Evolutionary conservation across 441 rosid species (phyloP).

Genomic region (Codiaeum variegatum): DNA sequence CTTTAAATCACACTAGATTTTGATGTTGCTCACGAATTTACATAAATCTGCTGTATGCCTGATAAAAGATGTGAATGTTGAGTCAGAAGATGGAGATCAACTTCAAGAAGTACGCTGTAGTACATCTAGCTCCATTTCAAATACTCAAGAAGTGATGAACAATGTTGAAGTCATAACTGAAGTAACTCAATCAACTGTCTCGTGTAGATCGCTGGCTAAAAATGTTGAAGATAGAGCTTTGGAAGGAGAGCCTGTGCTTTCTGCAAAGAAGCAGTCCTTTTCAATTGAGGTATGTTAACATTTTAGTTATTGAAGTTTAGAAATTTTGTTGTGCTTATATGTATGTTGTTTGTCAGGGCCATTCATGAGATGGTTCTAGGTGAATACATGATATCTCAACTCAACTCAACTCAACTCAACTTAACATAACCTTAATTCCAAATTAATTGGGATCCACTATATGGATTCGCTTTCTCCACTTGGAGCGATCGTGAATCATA

Average conservation of each 20-base stretch:
- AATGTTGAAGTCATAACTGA: conserved; percentile 22
- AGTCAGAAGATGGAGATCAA: conserved; percentile 36
- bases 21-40: conserved; percentile 10
- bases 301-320: not conserved
- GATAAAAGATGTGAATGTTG: conserved; percentile 27
- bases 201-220: conserved; percentile 21
- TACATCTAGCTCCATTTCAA: conserved; percentile 31
- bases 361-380: not conserved
- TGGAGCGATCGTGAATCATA: too few relatives aligned
- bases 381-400: not conserved
- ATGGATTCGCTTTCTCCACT: too few relatives aligned
- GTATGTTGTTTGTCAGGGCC: not conserved
- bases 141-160: conserved; percentile 16
- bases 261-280: conserved; percentile 48
- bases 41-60: conserved; percentile 22
- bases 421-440: too few relatives aligned
- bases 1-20: not conserved
- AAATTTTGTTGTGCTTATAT: not conserved
- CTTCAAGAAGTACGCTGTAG: conserved; percentile 30
- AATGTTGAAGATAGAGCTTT: conserved; percentile 18
- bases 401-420: too few relatives aligned
- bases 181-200: conserved; percentile 12
- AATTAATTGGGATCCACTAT: too few relatives aligned
- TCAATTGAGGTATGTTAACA: conserved; percentile 45
- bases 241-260: conserved; percentile 21